Conservation (phyloP, 2,329 filamentous ascomycete genomes). For the Thyridium curvatum region DNA sequence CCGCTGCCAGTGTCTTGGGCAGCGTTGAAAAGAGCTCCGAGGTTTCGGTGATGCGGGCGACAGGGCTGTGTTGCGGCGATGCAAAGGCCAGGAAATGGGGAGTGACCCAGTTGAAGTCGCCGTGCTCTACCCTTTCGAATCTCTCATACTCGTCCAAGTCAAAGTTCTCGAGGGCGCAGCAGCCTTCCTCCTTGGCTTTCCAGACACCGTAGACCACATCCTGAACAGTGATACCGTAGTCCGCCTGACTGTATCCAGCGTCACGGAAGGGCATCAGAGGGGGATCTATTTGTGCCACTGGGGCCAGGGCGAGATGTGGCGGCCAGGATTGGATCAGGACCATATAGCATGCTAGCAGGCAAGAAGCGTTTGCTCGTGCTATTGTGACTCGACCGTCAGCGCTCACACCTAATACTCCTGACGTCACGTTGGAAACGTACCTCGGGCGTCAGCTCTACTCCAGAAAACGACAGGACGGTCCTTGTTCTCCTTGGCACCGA, state of each 20-base stretch:
- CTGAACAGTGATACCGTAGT: slow-evolving; percentile 92
- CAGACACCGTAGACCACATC: slow-evolving; percentile 98
- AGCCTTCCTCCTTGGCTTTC: slow-evolving; percentile 94
- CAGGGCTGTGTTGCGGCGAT: slow-evolving; percentile 79
- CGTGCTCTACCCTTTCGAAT: slow-evolving; percentile 93
- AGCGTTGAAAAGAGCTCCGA: slow-evolving; percentile 70
- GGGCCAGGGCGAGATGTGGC: slow-evolving; percentile 88
- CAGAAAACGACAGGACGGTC: slow-evolving; percentile 91
- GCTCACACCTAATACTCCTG: too few species aligned
- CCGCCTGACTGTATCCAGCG: slow-evolving; percentile 95
- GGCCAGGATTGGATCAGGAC: slow-evolving; percentile 97
- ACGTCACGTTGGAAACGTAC: slow-evolving; percentile 42
- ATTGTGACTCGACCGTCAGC: too few species aligned
- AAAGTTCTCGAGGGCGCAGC: slow-evolving; percentile 89
- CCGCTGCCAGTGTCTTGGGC: slow-evolving; percentile 67
- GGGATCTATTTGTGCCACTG: slow-evolving; percentile 93
- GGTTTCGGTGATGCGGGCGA: slow-evolving; percentile 63
- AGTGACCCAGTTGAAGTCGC: slow-evolving; percentile 99
- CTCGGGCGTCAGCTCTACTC: slow-evolving; percentile 86
- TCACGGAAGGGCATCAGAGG: slow-evolving; percentile 98
- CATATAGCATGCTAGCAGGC: slow-evolving; percentile 96
- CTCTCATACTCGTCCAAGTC: slow-evolving; percentile 95
- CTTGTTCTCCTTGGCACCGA: slow-evolving; percentile 86
- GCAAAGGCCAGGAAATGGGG: slow-evolving; percentile 94
- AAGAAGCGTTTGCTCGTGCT: slow-evolving; percentile 80